Conservation (phyloP, 2,329 filamentous ascomycete species). For the Phialophora chinensis region DNA sequence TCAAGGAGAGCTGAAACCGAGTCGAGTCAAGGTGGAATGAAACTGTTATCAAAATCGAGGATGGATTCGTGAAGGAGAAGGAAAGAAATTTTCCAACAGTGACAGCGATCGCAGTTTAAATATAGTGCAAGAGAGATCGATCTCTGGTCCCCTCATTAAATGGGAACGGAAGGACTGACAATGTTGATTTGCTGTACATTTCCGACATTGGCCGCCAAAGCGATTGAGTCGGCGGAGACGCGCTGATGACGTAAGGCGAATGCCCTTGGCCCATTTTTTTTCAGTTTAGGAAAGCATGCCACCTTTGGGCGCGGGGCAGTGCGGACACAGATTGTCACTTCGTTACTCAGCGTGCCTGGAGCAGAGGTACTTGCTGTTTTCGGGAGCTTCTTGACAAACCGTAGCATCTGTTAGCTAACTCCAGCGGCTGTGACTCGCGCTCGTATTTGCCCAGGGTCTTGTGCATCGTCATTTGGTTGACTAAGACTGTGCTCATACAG, state of each 20-base stretch:
- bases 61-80: slow-evolving; percentile 1
- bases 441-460: neutral
- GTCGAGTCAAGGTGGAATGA: neutral
- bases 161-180: neutral
- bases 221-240: neutral
- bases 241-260: slow-evolving; percentile 19
- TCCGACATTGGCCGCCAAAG: neutral
- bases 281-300: slow-evolving; percentile 16
- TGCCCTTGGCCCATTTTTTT: slow-evolving; percentile 3
- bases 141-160: slow-evolving; percentile 6
- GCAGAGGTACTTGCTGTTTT: slow-evolving; percentile 9
- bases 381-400: slow-evolving; percentile 7
- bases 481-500: slow-evolving; percentile 1
- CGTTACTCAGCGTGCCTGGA: slow-evolving; percentile 16
- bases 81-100: slow-evolving; percentile 4
- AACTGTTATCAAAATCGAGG: neutral
- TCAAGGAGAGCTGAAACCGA: slow-evolving; percentile 1
- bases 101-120: slow-evolving; percentile 6
- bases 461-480: neutral
- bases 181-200: slow-evolving; percentile 10
- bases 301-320: neutral
- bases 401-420: slow-evolving; percentile 1
- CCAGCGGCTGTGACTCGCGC: neutral
- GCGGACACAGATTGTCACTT: neutral
- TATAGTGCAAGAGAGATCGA: slow-evolving; percentile 2